A percentile compares a stretch with the other conserved stretches of the same genome.
These are phyloP conservation scores for Hymenoscyphus occultus DNA, from an alignment of 2,329 filamentous ascomycete genomes.

Conservation along the genomic window DNA sequence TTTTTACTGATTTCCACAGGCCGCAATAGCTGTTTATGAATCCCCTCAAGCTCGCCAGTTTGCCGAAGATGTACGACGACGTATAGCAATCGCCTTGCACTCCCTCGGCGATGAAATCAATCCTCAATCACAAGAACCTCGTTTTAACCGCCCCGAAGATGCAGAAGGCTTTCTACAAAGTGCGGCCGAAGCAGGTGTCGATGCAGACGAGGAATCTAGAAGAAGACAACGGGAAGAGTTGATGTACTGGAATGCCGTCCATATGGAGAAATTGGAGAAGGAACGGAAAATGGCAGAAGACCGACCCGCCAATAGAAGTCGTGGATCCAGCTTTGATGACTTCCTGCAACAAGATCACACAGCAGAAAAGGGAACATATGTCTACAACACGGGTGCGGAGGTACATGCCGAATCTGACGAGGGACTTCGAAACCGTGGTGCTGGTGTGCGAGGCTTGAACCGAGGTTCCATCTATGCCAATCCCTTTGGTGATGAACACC, in stretches of 20 bases:
- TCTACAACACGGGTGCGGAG: slow-evolving; percentile 57
- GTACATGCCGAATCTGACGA: slow-evolving; percentile 39
- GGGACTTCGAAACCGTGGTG: slow-evolving; percentile 48
- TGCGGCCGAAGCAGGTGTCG: slow-evolving; percentile 48
- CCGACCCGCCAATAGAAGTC: slow-evolving; percentile 32
- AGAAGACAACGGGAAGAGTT: slow-evolving; percentile 62
- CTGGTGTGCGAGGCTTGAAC: slow-evolving; percentile 46
- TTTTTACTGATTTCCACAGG: slow-evolving; percentile 24
- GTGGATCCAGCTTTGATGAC: slow-evolving; percentile 50
- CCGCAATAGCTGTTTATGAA: slow-evolving; percentile 52
- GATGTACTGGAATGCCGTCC: slow-evolving; percentile 62
- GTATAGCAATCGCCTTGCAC: slow-evolving; percentile 59
- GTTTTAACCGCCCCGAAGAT: slow-evolving; percentile 65
- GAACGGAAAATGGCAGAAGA: slow-evolving; percentile 29
- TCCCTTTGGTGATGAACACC: slow-evolving; percentile 49
- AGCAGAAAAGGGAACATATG: slow-evolving; percentile 54
- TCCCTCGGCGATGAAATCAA: slow-evolving; percentile 56
- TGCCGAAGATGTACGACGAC: slow-evolving; percentile 58
- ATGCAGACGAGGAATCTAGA: slow-evolving; percentile 60
- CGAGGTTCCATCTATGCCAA: slow-evolving; percentile 50
- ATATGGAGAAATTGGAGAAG: slow-evolving; percentile 47
- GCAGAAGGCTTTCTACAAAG: slow-evolving; percentile 61
- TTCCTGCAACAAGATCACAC: slow-evolving; percentile 51
- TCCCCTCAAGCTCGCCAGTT: slow-evolving; percentile 61
- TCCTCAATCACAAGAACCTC: slow-evolving; percentile 41